Percentiles rank a stretch among this genome's conserved stretches.
Evolutionary conservation across 2,329 filamentous ascomycete genomes (phyloP).

Genomic region (Leptodontidium sp.): DNA sequence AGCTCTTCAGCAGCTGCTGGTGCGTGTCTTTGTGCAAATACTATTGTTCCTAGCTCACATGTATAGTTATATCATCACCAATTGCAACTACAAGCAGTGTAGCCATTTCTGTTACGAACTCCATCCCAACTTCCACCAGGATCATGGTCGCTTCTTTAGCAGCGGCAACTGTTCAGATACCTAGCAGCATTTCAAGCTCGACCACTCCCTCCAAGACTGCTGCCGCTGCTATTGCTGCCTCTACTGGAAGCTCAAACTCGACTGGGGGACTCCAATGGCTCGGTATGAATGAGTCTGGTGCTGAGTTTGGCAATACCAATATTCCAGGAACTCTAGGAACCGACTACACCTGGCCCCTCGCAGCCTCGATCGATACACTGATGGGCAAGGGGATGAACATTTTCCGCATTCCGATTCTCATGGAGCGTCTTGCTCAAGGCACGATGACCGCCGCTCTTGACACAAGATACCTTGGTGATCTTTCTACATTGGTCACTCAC

Average conservation of each 20-base stretch:
- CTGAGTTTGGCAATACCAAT: constrained; percentile 66
- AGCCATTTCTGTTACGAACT: background rate
- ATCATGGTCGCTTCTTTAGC: background rate
- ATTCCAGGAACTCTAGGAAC: constrained; percentile 63
- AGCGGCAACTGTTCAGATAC: background rate
- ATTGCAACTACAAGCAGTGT: background rate
- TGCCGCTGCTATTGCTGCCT: background rate
- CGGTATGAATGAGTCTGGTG: constrained; percentile 57
- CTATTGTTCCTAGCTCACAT: background rate
- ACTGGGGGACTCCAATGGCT: constrained; percentile 26
- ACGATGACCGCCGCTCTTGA: constrained; percentile 55
- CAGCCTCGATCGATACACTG: constrained; percentile 33
- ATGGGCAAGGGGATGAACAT: constrained; percentile 38
- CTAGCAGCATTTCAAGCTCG: background rate
- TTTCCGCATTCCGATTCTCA: constrained; percentile 53
- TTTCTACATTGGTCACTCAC: constrained; percentile 53
- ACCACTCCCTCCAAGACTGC: background rate
- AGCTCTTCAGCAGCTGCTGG: background rate
- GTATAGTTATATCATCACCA: background rate
- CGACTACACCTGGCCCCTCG: constrained; percentile 56
- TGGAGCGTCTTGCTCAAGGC: constrained; percentile 64
- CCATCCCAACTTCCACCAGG: background rate
- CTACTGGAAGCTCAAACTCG: constrained; percentile 25
- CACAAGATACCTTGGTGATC: constrained; percentile 53
- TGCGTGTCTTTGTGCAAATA: background rate